These are phyloP conservation scores for Drechslerella dactyloides DNA, from an alignment of 2,329 filamentous ascomycete species.

Conservation along the genomic window DNA sequence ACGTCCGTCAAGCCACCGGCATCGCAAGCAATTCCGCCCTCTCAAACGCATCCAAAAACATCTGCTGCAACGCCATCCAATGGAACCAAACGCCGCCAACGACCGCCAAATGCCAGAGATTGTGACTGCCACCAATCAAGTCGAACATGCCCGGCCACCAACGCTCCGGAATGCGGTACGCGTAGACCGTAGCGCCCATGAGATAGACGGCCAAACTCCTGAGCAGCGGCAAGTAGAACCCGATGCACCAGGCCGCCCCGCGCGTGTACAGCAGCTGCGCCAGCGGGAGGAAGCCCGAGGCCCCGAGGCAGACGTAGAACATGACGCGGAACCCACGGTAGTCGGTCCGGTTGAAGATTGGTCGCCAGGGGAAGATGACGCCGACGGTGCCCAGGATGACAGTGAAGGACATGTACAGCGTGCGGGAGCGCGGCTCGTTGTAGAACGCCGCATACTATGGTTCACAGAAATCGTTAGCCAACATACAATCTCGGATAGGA, in stretches of 20 bases:
- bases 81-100: conserved; percentile 96
- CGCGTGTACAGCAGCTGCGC: conserved; percentile 80
- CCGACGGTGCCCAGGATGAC: conserved; percentile 81
- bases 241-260: conserved; percentile 78
- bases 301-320: conserved; percentile 86
- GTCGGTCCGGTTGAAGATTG: conserved; percentile 84
- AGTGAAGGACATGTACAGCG: conserved; percentile 83
- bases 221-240: conserved; percentile 85
- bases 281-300: conserved; percentile 87
- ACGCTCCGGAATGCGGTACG: conserved; percentile 87
- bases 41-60: conserved; percentile 80
- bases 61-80: conserved; percentile 92
- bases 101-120: conserved; percentile 96
- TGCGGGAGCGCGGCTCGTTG: conserved; percentile 87
- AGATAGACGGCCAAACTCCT: conserved; percentile 90
- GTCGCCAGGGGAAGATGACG: conserved; percentile 93
- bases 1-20: no score
- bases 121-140: conserved; percentile 93
- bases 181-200: conserved; percentile 82
- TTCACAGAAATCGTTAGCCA: not conserved
- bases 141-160: conserved; percentile 94
- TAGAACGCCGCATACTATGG: conserved; percentile 91
- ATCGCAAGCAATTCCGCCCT: conserved; percentile 62
- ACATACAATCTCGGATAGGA: not conserved
- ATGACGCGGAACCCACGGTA: conserved; percentile 91